phyloP scores from a whole-genome alignment of 441 rosid species.

The Capsella rubella region DNA sequence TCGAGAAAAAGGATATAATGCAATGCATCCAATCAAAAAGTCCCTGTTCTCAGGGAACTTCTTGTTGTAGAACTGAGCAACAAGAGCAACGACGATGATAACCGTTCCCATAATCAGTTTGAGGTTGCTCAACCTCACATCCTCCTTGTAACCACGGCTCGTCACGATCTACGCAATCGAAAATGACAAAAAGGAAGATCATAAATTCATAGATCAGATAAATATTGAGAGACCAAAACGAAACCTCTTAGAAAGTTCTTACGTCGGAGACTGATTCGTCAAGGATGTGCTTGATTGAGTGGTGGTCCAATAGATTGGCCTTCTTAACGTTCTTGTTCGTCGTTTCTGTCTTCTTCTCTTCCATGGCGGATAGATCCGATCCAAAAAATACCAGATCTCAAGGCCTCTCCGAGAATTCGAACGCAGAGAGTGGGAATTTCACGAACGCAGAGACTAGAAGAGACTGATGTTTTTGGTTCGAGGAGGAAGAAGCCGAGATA shows the following conservation, averaged over 20 bases:
- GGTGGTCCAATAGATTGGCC: slow-evolving; percentile 87
- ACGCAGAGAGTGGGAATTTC: neutral
- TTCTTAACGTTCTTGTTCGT: slow-evolving; percentile 72
- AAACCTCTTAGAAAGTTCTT: slow-evolving; percentile 18
- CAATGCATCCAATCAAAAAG: slow-evolving; percentile 86
- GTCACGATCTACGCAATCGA: slow-evolving; percentile 62
- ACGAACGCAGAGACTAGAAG: slow-evolving; percentile 21
- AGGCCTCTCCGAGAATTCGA: neutral
- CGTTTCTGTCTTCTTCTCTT: slow-evolving; percentile 59
- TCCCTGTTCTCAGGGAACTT: slow-evolving; percentile 92
- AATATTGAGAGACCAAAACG: slow-evolving; percentile 6
- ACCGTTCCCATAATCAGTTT: slow-evolving; percentile 72
- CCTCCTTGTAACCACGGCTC: slow-evolving; percentile 82
- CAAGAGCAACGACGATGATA: slow-evolving; percentile 73
- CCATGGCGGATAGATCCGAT: slow-evolving; percentile 48
- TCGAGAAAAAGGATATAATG: slow-evolving; percentile 74
- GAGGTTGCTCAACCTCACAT: slow-evolving; percentile 85
- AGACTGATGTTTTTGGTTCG: slow-evolving; percentile 20
- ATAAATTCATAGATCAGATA: slow-evolving; percentile 1
- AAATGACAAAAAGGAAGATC: neutral
- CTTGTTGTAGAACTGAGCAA: slow-evolving; percentile 97
- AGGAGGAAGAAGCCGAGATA: slow-evolving; percentile 21
- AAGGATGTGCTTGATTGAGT: slow-evolving; percentile 90
- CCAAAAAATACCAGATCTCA: slow-evolving; percentile 31
- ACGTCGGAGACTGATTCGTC: slow-evolving; percentile 95